Evolutionary conservation across 1,284 basidiomycete species (phyloP), one percentile per base, ranked within the genome.

Genomic region (Cryptococcus sp.): DNA sequence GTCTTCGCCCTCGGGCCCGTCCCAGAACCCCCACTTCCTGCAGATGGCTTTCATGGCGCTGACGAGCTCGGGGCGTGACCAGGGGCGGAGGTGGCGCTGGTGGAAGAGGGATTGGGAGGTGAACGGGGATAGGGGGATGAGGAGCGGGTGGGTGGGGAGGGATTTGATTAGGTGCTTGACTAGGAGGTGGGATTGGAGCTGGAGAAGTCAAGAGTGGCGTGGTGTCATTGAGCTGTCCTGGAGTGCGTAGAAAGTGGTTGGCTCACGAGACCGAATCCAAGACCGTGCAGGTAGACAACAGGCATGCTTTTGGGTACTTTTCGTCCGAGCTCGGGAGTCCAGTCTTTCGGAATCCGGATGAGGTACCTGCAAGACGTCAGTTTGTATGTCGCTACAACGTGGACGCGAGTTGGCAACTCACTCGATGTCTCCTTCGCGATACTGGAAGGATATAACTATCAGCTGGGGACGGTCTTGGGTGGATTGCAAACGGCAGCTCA

Each of bases 101-200:
- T 91, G 85, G 68, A 93, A 89, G 64, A 95, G 82, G 51, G 87
- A 80, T 77, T 94, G 91, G 62, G 88, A 87, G 64, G 92, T 85
- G 64, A 91, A 87, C 1, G 90, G 89, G 61, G 93, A 89, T 1
- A 94, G 72, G 4, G 86, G 85, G 28, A 95, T 79, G 37, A 95
- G 77, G 56, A 95, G 70, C 1, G 91, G 91, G 33, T 87, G 84
- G 60, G 88, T 82, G 4, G 83, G 77, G 49, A 88, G 81, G 3
- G 67, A 69, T 28, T 66, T 61, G 40, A 77, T 62, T 0, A 80
- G 71, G 45, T 75, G 71, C 21, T 69, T 64, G 59, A 80, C 61
- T 46, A 80, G 63, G 6, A 78, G 69, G 24, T 76, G 73, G 61
- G 78, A 79, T 77, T 78, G 62, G 63, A 79, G 57, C 71, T 89